Evolutionary conservation across 2,329 filamentous ascomycete genomes (phyloP).

Genomic region (Aspergillus quadricinctus): DNA sequence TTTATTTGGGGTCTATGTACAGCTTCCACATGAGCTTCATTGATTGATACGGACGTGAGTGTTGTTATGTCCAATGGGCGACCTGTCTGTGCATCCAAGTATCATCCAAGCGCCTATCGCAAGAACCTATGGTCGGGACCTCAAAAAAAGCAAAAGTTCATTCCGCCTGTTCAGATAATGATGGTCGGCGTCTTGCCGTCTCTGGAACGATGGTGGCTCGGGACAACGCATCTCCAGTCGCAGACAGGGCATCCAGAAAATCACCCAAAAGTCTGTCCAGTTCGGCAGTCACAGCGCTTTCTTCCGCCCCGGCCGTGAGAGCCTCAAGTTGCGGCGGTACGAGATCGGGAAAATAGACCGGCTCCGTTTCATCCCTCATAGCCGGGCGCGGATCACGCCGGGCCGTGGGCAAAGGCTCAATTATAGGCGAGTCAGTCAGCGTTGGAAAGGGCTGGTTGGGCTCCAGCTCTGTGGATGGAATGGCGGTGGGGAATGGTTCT

Average conservation of each 20-base stretch:
- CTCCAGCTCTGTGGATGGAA: slow-evolving; percentile 17
- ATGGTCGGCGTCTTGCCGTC: slow-evolving; percentile 7
- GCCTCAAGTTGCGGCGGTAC: slow-evolving; percentile 36
- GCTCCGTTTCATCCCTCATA: slow-evolving; percentile 6
- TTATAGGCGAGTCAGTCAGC: slow-evolving; percentile 14
- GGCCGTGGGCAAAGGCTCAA: slow-evolving; percentile 19
- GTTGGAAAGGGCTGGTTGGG: slow-evolving; percentile 5
- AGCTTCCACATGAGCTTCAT: not conserved
- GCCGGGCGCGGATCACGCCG: slow-evolving; percentile 10
- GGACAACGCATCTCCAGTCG: slow-evolving; percentile 32
- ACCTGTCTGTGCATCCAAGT: not conserved
- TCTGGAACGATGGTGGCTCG: slow-evolving; percentile 11
- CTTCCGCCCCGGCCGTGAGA: slow-evolving; percentile 35
- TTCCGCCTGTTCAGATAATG: slow-evolving; percentile 13
- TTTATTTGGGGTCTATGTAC: not conserved
- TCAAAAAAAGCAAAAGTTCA: slow-evolving; percentile 2
- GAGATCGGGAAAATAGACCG: slow-evolving; percentile 35
- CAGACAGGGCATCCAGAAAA: slow-evolving; percentile 36
- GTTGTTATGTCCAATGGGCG: not conserved
- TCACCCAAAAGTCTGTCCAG: slow-evolving; percentile 39
- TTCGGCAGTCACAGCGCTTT: slow-evolving; percentile 34
- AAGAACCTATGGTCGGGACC: not conserved
- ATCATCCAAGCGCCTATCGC: not conserved
- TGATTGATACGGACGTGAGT: not conserved
- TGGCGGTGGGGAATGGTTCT: slow-evolving; percentile 22